Conservation (phyloP, 2,329 filamentous ascomycete species). For the Colletotrichum sojae region DNA sequence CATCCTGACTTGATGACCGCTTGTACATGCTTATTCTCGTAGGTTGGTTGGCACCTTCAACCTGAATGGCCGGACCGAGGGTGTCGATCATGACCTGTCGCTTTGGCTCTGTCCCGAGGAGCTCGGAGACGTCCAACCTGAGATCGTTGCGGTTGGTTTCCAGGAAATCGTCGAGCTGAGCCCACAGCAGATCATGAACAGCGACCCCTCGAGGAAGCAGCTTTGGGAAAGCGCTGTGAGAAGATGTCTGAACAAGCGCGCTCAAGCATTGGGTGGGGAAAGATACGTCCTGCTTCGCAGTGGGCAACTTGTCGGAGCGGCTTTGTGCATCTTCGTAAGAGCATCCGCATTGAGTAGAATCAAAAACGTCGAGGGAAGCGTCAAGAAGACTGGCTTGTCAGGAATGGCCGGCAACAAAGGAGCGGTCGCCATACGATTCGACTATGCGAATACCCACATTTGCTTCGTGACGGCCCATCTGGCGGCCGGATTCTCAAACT, state of each 20-base stretch:
- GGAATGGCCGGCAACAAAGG: constrained; percentile 99
- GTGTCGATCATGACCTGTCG: constrained; percentile 83
- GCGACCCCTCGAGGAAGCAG: constrained; percentile 87
- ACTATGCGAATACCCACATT: constrained; percentile 91
- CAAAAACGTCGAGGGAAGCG: constrained; percentile 95
- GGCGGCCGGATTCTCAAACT: constrained; percentile 95
- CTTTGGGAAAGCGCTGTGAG: constrained; percentile 90
- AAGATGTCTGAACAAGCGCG: constrained; percentile 80
- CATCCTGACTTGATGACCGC: not conserved
- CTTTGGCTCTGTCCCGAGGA: constrained; percentile 84
- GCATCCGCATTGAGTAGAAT: constrained; percentile 82
- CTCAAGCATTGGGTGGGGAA: constrained; percentile 75
- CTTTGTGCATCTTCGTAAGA: constrained; percentile 91
- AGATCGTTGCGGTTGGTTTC: constrained; percentile 92
- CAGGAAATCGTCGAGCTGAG: constrained; percentile 99
- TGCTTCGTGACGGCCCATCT: constrained; percentile 98
- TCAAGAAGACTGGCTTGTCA: constrained; percentile 95
- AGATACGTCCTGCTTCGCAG: constrained; percentile 92
- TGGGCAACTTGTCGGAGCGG: constrained; percentile 94
- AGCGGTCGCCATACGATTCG: constrained; percentile 94
- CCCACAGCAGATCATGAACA: constrained; percentile 99
- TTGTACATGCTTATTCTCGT: constrained; percentile 43
- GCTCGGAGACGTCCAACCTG: constrained; percentile 75
- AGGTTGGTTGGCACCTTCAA: constrained; percentile 89
- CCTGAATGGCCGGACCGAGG: constrained; percentile 87